A percentile compares a stretch with the other conserved stretches of the same genome.
Conservation (phyloP, 768 basidiomycete genomes). For the Amanita rubescens region DNA sequence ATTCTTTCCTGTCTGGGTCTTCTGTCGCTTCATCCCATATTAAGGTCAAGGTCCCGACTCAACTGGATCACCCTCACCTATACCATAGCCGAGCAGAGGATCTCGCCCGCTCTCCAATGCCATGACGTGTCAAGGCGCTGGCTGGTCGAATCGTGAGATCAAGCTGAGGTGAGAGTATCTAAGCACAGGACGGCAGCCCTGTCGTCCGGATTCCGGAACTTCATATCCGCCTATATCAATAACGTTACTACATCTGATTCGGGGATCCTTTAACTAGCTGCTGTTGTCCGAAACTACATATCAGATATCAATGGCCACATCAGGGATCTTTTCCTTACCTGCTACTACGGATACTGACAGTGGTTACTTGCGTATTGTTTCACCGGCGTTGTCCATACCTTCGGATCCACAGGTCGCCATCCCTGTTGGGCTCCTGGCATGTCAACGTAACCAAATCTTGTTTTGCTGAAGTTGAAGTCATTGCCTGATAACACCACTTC, state of each 20-base stretch:
- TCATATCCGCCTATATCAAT: no score
- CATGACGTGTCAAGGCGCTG: neutral
- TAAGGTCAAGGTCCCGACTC: no score
- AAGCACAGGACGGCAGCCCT: no score
- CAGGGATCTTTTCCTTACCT: conserved; percentile 35
- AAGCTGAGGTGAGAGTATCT: no score
- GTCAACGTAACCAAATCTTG: conserved; percentile 48
- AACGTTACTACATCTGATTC: no score
- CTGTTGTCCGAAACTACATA: neutral
- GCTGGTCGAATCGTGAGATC: neutral
- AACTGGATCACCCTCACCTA: neutral
- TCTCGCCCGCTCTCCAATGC: conserved; percentile 6
- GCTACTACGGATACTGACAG: conserved; percentile 36
- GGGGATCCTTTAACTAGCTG: no score
- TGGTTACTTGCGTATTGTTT: conserved; percentile 61
- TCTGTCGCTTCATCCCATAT: neutral
- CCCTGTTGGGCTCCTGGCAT: conserved; percentile 72
- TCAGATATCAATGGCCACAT: conserved; percentile 29
- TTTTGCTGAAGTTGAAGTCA: neutral
- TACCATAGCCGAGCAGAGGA: neutral
- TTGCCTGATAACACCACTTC: conserved; percentile 2
- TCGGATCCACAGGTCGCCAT: conserved; percentile 41
- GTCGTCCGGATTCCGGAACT: neutral
- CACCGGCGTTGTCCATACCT: conserved; percentile 49
- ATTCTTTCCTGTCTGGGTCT: conserved; percentile 19